Percentiles rank a stretch among this genome's conserved stretches.
Evolutionary conservation across 1,284 basidiomycete genomes (phyloP).

Genomic region (Ceratobasidium sp.): DNA sequence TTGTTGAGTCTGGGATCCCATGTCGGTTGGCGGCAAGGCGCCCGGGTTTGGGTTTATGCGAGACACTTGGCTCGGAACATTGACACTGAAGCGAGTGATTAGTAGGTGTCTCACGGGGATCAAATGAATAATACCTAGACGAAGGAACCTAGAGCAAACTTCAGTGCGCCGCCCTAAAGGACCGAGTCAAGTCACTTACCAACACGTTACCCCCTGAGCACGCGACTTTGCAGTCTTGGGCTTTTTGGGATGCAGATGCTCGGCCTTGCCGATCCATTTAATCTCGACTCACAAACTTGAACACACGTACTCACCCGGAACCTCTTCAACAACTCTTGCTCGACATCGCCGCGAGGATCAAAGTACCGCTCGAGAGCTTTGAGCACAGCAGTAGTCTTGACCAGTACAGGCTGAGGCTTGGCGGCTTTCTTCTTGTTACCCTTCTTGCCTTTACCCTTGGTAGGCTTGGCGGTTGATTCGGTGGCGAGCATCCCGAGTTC

Average conservation of each 20-base stretch:
- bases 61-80: conserved; percentile 5
- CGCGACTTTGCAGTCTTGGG: not conserved
- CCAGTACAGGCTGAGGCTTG: conserved; percentile 6
- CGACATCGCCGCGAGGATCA: conserved; percentile 2
- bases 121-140: not conserved
- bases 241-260: conserved; percentile 4
- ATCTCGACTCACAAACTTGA: not conserved
- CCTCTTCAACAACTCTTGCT: not conserved
- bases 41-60: not conserved
- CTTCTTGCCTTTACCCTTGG: conserved; percentile 24
- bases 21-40: not conserved
- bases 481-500: conserved; percentile 1
- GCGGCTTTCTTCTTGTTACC: conserved; percentile 25
- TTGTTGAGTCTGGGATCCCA: conserved; percentile 34
- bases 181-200: not conserved
- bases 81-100: not conserved
- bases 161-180: not conserved
- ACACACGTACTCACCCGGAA: not conserved
- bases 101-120: not conserved
- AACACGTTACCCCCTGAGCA: conserved; percentile 16
- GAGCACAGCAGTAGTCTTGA: not conserved
- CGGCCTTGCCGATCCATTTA: not conserved
- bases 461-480: not conserved
- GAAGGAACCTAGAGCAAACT: conserved; percentile 6
- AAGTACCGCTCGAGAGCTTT: conserved; percentile 15